Base-by-base conservation (phyloP, 306 rosid species). In the Adenanthera pavonina region DNA sequence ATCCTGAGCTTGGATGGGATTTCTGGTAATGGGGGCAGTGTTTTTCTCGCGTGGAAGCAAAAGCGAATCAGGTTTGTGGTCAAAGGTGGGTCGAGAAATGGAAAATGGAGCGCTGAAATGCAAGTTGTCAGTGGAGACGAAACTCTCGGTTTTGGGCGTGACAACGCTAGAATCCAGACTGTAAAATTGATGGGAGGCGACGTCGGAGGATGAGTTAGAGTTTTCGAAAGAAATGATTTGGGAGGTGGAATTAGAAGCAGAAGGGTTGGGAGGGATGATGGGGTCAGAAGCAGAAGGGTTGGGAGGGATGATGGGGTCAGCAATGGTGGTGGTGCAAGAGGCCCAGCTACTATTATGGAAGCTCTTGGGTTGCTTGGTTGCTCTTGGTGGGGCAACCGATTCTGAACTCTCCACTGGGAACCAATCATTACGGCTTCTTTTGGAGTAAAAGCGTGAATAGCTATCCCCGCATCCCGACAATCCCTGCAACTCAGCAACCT, bases 151-250 rank as follows among this genome's bases (percentile, higher is more conserved):
- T 80, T 86, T 83, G 36, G 92, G 92, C 77, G 82, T 86, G 30
- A 75, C 34, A 19, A 3, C 5, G 17, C 67, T 62, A 56, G 62
- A 59, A 38, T 66, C 76, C 2, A 78, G 52, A 72, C 66, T 74
- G 82, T 54, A 15, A 54, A 71, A 66, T 47, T 86, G 67, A 34
- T 78, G 64, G 38, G 85, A 73, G 56, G 62, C 60, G 40, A 48
- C 51, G 9, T 34, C 44, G 1, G 86, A 53, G 3, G 86, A 43
- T 14, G 90, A 79, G 20, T 83, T 78, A 3, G 81, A 78, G 38
- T 85, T 78, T 1, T 81, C 84, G 36, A 94, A 94, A 8, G 97
- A 91, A 73, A 94, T 87, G 2, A 94, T 62, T 40, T 92, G 89
- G 25, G 98, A 86, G 4, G 91, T 68, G 20, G 92, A 74, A 43